Base-by-base conservation (phyloP, 2,329 filamentous ascomycete species). In the Diaporthe amygdali region DNA sequence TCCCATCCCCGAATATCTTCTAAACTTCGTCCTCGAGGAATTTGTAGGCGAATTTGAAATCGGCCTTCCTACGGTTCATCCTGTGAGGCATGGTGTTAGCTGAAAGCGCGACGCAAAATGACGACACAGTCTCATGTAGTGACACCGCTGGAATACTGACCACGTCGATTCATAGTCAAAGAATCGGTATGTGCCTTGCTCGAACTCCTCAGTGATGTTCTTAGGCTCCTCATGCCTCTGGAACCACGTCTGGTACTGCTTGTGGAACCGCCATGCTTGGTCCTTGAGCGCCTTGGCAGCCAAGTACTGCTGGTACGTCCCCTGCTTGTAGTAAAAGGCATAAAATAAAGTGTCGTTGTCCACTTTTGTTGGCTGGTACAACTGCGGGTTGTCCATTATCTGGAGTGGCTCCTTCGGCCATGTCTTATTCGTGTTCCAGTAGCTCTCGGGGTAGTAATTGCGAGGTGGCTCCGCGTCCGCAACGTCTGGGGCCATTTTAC, bases 191-290 rank as follows among this genome's bases (percentile, higher is more conserved):
- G 96, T 99, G 74, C 96, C 96, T 83, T 99, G 96, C 84, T 99
- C 96, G 79, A 94, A 98, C 83, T 99, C 96, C 82, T 99, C 96
- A 0, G 96, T 98, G 79, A 99, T 99, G 77, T 92, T 95, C 87
- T 99, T 99, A 22, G 96, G 96, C 85, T 99, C 96, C 80, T 99
- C 96, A 76, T 99, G 96, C 66, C 96, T 90, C 82, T 99, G 96
- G 79, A 99, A 99, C 96, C 96, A 99, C 1, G 96, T 99, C 82
- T 97, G 96, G 80, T 99, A 99, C 82, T 98, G 96, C 86, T 99
- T 99, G 84, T 99, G 96, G 81, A 99, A 99, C 70, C 96, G 90
- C 96, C 96, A 99, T 82, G 95, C 98, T 82, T 99, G 96, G 75
- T 96, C 94, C 84, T 99, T 99, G 66, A 99, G 85, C n/a, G 96